Evolutionary conservation across 108 stramenopile species (phyloP), one percentile per base, ranked within the genome.

Genomic region (Bacterosira constricta): DNA sequence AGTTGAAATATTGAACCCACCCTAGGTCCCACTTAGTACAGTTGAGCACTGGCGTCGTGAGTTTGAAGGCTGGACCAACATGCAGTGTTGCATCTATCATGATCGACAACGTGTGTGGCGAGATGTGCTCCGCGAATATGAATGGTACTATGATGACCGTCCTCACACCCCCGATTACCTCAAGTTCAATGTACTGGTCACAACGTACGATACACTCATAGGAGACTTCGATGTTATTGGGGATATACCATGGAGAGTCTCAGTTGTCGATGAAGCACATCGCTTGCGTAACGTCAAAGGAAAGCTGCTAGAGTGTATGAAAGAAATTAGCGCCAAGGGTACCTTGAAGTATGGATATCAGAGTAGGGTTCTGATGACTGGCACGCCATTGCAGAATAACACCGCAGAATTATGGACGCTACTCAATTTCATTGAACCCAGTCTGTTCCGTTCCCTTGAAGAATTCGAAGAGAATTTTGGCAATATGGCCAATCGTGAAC

Each of bases 311-410:
- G 97, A 96, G 49, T 94, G 95, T 70, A 95, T 99, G 85, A 90
- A 94, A 65, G 89, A 94, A 60, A 90, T 98, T 25, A 87, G 87
- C 44, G 89, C 87, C 11, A 83, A 80, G 47, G 94, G 94, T 18
- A 91, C 87, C 10, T 56, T 84, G 49, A 87, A 94, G 54, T 93
- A 92, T 78, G 95, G 93, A 12, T 98, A 87, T 77, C 98, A 99
- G 72, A 95, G 93, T 66, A 83, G 96, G 15, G 88, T 99, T 6
- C 83, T 99, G 12, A 97, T 99, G 94, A 98, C 98, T 23, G 99
- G 99, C 15, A 99, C 99, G 3, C 99, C 99, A 0, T 87, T 99
- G n/a, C 99, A 99, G 77, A 99, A 99, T 80, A 97, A 98, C 69
- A 93, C 83, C 26, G 72, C 69, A 63, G 99, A 99, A 84, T 83